Evolutionary conservation across 1,284 basidiomycete genomes (phyloP), one percentile per base, ranked within the genome.

Genomic region (Irpex rosettiformis): DNA sequence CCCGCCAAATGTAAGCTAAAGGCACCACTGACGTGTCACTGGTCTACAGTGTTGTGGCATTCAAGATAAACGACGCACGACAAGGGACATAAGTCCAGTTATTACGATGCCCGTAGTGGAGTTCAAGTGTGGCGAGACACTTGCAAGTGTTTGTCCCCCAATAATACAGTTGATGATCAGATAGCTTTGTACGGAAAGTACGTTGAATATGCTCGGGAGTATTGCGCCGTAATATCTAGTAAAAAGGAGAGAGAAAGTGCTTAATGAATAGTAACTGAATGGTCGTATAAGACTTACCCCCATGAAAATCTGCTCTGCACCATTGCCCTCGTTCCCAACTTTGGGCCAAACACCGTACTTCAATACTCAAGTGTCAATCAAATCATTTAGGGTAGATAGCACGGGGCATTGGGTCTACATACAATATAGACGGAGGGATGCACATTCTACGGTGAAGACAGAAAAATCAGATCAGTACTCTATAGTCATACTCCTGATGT

Each of bases 51-150:
- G 21, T 51, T 8, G n/a, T 48, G n/a, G n/a, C 21, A 30, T 10
- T 11, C n/a, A n/a, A 65, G 33, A 37, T 37, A 7, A 16, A 37
- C 10, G 33, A 55, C 66, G 21, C 47, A 91, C 82, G 29, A 79
- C 75, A 24, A 94, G 76, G 0, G 87, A 84, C 28, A 92, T 79
- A 25, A 89, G 60, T 1, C 83, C 77, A 24, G 93, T 88, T 57
- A 94, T 86, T 16, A 91, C 86, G 61, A 94, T 94, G 1, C 93
- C 93, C 4, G 90, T 57, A 0, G 81, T 79, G 49, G 79, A 79
- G 58, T 77, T 65, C 13, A 84, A 65, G 56, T 75, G 74, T 21
- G 71, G 68, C 45, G 82, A 86, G 6, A 86, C 82, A 37, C 84
- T 80, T 2, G 84, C 81, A 45, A 93, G 73, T 1, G 85, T 82